Evolutionary conservation across 179 eudicot species (phyloP).

Genomic region (Silene vulgaris): DNA sequence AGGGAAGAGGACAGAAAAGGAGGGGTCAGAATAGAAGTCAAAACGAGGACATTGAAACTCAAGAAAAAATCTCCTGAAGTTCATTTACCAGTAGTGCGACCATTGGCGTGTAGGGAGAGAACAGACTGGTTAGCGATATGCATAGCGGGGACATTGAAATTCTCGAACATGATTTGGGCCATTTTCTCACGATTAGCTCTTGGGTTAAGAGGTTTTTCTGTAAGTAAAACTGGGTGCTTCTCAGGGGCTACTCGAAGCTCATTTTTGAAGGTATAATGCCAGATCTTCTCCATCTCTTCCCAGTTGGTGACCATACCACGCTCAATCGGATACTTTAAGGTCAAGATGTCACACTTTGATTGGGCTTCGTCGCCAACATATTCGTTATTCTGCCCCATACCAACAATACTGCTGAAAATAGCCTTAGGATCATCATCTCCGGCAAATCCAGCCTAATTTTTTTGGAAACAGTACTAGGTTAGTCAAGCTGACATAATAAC

Average conservation of each 20-base stretch:
- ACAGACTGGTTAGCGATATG: slow-evolving; percentile 71
- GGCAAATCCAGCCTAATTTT: slow-evolving; percentile 16
- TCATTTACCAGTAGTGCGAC: slow-evolving; percentile 40
- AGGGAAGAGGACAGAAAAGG: no score
- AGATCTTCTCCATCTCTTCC: slow-evolving; percentile 44
- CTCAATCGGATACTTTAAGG: slow-evolving; percentile 40
- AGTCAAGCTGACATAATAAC: background rate
- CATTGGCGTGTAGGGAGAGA: slow-evolving; percentile 60
- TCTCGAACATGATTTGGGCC: slow-evolving; percentile 46
- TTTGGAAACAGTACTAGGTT: background rate
- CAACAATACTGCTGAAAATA: slow-evolving; percentile 7
- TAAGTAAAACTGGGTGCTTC: slow-evolving; percentile 42
- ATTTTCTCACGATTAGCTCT: slow-evolving; percentile 35
- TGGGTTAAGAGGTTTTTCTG: slow-evolving; percentile 41
- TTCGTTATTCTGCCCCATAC: background rate
- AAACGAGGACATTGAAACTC: no score
- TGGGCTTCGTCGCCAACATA: slow-evolving; percentile 44
- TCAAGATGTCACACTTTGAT: slow-evolving; percentile 40
- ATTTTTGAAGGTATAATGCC: background rate
- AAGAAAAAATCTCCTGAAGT: background rate
- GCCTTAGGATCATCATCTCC: slow-evolving; percentile 18
- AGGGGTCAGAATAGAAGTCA: no score
- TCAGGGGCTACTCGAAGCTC: slow-evolving; percentile 21
- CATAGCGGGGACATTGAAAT: slow-evolving; percentile 66
- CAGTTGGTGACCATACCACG: slow-evolving; percentile 44